Base-by-base conservation (phyloP, 2,329 filamentous ascomycete genomes). In the Verticillium dahliae region DNA sequence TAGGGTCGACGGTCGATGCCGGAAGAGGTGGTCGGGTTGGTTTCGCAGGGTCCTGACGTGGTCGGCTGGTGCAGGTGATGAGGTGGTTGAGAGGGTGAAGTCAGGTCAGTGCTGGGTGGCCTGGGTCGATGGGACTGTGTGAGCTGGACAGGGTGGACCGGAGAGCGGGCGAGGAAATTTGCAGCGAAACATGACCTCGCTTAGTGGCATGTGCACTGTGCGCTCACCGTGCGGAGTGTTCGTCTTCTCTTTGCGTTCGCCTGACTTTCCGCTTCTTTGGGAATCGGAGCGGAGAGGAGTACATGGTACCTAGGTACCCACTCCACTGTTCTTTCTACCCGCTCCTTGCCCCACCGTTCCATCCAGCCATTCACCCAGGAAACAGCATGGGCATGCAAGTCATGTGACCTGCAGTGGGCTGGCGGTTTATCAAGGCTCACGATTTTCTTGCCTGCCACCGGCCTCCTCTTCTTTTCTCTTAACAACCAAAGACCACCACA, bases 401-500 rank as follows among this genome's bases (percentile, higher is more conserved):
- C 59, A 60, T 37, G 59, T 60, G 59, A 56, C 55, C 11, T 50
- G 41, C 6, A 11, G 41, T 50, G 41, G 41, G n/a, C 15, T 18
- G 9, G 34, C 22, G 13, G 22, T 59, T 38, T 45, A 38, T 55
- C 61, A 50, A 59, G 56, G 45, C 34, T 50, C 38, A 52, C 52
- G 57, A 50, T 35, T 38, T 60, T 56, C 22, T 39, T 18, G 22
- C 37, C 22, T 59, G 60, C 61, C 63, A 66, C 67, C 18, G 63
- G 68, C 69, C 66, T 62, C 61, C 62, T 66, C 67, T 67, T 65
- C 68, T 69, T 67, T 67, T 68, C 69, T 67, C 70, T 69, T 66
- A 68, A 67, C 64, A 75, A 72, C 60, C 66, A 76, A 78, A 22
- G 78, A 81, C 79, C 79, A 77, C 75, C 72, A 59, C 39, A 34